Evolutionary conservation across 2,329 filamentous ascomycete genomes (phyloP).

Genomic region (Pseudogymnoascus sp.): DNA sequence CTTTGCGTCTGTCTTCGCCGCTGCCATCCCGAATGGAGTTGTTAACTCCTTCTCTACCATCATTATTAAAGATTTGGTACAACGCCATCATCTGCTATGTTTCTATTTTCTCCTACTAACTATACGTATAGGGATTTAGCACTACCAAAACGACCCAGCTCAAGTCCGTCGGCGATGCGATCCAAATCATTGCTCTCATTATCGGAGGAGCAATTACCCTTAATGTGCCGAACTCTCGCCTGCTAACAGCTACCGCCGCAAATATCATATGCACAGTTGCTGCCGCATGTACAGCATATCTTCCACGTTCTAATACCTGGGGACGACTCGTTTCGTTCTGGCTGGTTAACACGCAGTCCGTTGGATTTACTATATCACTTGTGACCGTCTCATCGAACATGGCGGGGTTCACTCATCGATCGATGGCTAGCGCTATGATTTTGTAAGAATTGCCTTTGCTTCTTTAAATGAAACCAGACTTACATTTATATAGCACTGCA

Average conservation of each 20-base stretch:
- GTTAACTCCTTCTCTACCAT: conserved; percentile 34
- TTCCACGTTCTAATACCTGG: conserved; percentile 33
- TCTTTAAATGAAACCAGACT: background rate
- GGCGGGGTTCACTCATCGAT: background rate
- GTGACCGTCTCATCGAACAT: conserved; percentile 32
- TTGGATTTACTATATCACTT: conserved; percentile 34
- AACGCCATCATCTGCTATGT: background rate
- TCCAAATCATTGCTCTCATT: conserved; percentile 34
- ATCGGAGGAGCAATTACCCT: conserved; percentile 33
- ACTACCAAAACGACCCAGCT: conserved; percentile 32
- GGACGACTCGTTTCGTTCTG: conserved; percentile 33
- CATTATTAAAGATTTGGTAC: conserved; percentile 30
- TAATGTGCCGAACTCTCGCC: conserved; percentile 31
- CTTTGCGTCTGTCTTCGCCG: conserved; percentile 19
- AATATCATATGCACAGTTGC: conserved; percentile 34
- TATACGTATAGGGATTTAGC: conserved; percentile 25
- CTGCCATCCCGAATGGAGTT: conserved; percentile 22
- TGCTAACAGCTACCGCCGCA: conserved; percentile 29
- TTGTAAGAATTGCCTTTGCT: conserved; percentile 25
- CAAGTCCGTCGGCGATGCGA: conserved; percentile 34
- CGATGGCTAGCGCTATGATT: conserved; percentile 32
- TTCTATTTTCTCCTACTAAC: background rate
- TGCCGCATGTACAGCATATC: conserved; percentile 32
- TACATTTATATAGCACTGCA: conserved; percentile 25
- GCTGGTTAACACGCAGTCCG: conserved; percentile 35